Conservation (phyloP, 306 rosid genomes). For the Dryas octopetala region DNA sequence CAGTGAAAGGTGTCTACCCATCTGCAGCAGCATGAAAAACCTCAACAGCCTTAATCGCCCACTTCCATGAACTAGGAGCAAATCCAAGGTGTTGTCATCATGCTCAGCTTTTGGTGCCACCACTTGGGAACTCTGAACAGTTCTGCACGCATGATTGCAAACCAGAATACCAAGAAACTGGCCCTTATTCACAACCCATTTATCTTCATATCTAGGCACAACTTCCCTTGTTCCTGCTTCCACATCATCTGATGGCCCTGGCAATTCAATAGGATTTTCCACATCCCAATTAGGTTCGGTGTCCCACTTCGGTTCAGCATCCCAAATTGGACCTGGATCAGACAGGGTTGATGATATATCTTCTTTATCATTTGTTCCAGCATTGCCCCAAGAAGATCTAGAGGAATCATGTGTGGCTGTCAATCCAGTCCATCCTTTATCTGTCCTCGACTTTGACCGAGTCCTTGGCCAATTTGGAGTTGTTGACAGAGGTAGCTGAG, state of each 20-base stretch:
- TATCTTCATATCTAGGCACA: conserved; percentile 58
- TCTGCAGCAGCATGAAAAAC: conserved; percentile 88
- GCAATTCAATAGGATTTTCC: conserved; percentile 89
- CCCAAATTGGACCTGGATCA: conserved; percentile 99
- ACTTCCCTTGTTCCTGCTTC: conserved; percentile 65
- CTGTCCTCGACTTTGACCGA: conserved; percentile 88
- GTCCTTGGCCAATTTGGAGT: conserved; percentile 99
- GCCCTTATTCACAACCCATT: conserved; percentile 81
- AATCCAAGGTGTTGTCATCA: conserved; percentile 79
- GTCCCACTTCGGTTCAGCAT: conserved; percentile 97
- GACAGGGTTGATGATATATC: conserved; percentile 95
- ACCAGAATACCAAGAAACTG: conserved; percentile 87
- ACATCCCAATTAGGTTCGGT: conserved; percentile 79
- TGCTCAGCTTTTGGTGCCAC: conserved; percentile 93
- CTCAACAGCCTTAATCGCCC: conserved; percentile 84
- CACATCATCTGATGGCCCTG: conserved; percentile 70
- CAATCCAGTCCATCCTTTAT: conserved; percentile 89
- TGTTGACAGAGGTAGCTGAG: conserved; percentile 80
- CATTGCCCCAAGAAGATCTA: conserved; percentile 79
- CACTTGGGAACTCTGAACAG: conserved; percentile 93
- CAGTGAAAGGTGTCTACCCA: conserved; percentile 91
- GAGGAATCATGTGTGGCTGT: conserved; percentile 76
- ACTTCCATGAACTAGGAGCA: conserved; percentile 85
- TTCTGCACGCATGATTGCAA: conserved; percentile 97
- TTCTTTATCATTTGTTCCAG: conserved; percentile 76